A percentile compares a stretch with the other conserved stretches of the same genome.
Conservation (phyloP, 2,329 filamentous ascomycete genomes). For the Nothophoma quercina region DNA sequence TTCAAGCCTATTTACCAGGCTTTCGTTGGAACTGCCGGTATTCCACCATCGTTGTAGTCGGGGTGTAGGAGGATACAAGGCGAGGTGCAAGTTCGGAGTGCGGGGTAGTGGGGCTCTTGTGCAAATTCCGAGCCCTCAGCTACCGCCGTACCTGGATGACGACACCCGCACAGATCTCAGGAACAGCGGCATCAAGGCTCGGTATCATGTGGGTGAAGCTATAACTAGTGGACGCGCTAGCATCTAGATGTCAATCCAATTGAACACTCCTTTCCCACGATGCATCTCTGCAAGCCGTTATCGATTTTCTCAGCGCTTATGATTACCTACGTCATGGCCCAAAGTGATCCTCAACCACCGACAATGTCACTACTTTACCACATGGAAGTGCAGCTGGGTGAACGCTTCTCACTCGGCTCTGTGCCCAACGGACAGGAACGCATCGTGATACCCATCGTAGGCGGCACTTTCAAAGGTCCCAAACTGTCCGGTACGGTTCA, state of each 20-base stretch:
- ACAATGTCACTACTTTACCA: slow-evolving; percentile 33
- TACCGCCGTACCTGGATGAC: slow-evolving; percentile 7
- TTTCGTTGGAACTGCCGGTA: slow-evolving; percentile 21
- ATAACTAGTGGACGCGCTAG: slow-evolving; percentile 6
- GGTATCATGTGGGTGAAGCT: neutral
- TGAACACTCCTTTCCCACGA: neutral
- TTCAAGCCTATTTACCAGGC: slow-evolving; percentile 26
- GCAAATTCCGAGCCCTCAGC: neutral
- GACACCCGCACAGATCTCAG: neutral
- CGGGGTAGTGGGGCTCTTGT: slow-evolving; percentile 9
- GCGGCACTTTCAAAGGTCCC: slow-evolving; percentile 41
- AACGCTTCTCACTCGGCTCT: slow-evolving; percentile 29
- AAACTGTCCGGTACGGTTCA: slow-evolving; percentile 26
- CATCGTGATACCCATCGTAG: slow-evolving; percentile 39
- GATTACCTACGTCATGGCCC: slow-evolving; percentile 25
- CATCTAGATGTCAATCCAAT: neutral
- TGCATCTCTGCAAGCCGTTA: slow-evolving; percentile 21
- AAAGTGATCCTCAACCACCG: slow-evolving; percentile 24
- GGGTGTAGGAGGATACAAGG: neutral
- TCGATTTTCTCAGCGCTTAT: slow-evolving; percentile 10
- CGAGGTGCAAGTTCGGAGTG: slow-evolving; percentile 8
- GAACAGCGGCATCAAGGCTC: slow-evolving; percentile 1
- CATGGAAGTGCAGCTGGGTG: slow-evolving; percentile 31
- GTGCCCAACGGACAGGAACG: slow-evolving; percentile 33
- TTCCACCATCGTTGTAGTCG: slow-evolving; percentile 8